Conservation (phyloP, 2,329 filamentous ascomycete genomes). For the Colletotrichum viniferum region DNA sequence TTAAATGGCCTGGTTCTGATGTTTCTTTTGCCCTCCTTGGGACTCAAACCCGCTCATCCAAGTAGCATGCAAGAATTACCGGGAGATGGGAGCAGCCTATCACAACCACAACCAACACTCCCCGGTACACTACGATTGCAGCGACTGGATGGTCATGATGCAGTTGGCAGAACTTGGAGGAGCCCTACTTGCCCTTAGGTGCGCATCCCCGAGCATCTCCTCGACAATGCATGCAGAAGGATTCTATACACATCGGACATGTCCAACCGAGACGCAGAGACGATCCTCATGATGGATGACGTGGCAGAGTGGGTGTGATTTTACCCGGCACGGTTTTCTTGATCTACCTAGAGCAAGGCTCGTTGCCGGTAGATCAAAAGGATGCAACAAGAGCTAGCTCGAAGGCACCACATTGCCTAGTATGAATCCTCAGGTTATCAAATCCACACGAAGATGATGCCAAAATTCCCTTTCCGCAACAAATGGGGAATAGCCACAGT, state of each 20-base stretch:
- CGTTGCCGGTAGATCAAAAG: background rate
- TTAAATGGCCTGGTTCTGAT: background rate
- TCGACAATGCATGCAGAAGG: background rate
- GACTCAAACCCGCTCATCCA: background rate
- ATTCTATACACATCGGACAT: background rate
- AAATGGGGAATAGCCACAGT: background rate
- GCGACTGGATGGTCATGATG: background rate
- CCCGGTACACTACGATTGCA: background rate
- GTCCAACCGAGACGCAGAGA: background rate
- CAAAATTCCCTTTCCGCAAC: background rate
- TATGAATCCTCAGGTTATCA: background rate
- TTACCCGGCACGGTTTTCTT: background rate
- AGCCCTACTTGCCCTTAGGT: background rate
- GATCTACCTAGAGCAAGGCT: background rate
- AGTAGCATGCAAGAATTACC: background rate
- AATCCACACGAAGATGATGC: rapidly evolving
- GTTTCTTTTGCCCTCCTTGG: background rate
- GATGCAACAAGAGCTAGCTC: background rate
- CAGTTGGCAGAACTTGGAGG: background rate
- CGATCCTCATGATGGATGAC: rapidly evolving
- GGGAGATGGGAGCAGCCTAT: background rate
- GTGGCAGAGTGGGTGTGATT: background rate
- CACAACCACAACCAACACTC: background rate
- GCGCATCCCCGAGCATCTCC: background rate
- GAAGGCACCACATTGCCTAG: background rate